phyloP scores from a whole-genome alignment of 202 grass and related monocot species.

The Digitaria exilis region DNA sequence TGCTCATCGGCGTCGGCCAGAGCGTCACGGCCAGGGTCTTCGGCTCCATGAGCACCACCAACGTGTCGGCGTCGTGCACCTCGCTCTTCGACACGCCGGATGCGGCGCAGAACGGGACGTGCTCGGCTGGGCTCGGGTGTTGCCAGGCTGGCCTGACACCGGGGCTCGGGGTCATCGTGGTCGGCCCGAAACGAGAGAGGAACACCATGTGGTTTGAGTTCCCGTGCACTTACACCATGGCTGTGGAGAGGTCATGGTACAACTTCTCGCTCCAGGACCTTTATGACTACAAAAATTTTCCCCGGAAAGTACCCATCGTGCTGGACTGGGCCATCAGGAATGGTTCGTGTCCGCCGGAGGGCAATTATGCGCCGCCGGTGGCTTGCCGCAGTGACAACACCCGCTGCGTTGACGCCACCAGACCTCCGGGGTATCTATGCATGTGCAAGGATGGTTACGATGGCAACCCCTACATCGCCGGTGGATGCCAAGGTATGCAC shows the following conservation, averaged over 20 bases:
- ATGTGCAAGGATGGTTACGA: background rate
- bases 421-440: background rate
- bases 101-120: background rate
- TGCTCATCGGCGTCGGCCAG: conserved; percentile 1
- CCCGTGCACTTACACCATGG: conserved; percentile 23
- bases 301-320: background rate
- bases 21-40: background rate
- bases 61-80: background rate
- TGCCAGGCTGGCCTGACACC: background rate
- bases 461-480: background rate
- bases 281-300: background rate
- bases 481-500: conserved; percentile 14
- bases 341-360: background rate
- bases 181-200: too few relatives aligned
- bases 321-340: conserved; percentile 3
- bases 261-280: background rate
- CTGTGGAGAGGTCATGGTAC: conserved; percentile 18
- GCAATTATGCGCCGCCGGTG: background rate
- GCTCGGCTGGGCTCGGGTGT: background rate
- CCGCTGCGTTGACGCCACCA: background rate
- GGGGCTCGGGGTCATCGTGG: background rate
- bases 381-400: conserved; percentile 8
- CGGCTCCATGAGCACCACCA: background rate
- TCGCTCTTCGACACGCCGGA: background rate
- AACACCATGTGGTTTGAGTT: background rate